Evolutionary conservation across 1,284 basidiomycete species (phyloP).

Genomic region (Pseudozyma thailandica): DNA sequence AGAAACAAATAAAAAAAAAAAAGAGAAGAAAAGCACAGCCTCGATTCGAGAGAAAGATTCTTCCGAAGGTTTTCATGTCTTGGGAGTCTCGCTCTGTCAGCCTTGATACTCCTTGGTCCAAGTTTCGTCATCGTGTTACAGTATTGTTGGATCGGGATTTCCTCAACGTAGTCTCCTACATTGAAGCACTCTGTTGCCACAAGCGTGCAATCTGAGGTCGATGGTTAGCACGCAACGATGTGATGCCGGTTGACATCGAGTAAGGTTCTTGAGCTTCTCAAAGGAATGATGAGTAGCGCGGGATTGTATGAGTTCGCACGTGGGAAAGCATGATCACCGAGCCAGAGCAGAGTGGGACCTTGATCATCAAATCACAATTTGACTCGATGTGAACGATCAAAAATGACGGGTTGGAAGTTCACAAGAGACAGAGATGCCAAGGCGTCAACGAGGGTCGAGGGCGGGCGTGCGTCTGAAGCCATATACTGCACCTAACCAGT

Average conservation of each 20-base stretch:
- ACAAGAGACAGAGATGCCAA: conserved; percentile 9
- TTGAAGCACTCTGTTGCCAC: no score
- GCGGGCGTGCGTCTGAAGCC: not conserved
- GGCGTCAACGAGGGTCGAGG: conserved; percentile 16
- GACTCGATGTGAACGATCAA: no score
- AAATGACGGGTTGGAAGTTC: not conserved
- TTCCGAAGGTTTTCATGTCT: conserved; percentile 6
- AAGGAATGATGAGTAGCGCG: not conserved
- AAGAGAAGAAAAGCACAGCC: conserved; percentile 25
- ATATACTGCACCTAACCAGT: not conserved
- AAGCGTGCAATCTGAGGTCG: no score
- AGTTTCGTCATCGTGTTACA: conserved; percentile 2
- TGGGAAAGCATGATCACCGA: not conserved
- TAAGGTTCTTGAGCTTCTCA: not conserved
- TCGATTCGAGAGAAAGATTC: conserved; percentile 31
- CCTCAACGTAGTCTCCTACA: no score
- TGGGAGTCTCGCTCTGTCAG: not conserved
- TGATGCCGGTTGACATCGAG: no score
- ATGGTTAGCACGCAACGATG: no score
- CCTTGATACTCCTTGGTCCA: no score
- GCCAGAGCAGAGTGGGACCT: not conserved
- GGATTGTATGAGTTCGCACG: not conserved
- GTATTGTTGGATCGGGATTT: no score
- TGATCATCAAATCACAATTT: no score
- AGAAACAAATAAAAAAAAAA: no score